Evolutionary conservation across 1,139 yeast genomes (phyloP).

Genomic region (Nakaseomyces glabratus): DNA sequence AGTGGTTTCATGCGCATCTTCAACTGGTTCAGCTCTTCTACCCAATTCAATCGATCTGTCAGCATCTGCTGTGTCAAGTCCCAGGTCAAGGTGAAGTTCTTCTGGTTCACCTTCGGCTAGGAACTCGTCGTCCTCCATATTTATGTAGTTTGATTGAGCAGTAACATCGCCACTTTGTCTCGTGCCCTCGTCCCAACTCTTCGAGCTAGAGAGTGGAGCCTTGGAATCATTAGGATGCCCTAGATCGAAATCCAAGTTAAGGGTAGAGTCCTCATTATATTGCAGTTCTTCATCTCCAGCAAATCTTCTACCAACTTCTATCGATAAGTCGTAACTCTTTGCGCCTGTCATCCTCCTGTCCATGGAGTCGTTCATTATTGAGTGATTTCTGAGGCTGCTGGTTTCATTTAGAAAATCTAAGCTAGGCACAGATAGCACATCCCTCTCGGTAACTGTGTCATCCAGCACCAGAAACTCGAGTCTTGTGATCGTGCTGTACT

Average conservation of each 20-base stretch:
- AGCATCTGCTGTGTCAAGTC: constrained; percentile 13
- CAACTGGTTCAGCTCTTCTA: constrained; percentile 11
- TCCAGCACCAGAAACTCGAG: constrained; percentile 52
- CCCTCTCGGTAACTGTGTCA: constrained; percentile 74
- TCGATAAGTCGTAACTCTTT: constrained; percentile 28
- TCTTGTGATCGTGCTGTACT: constrained; percentile 45
- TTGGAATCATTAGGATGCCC: constrained; percentile 14
- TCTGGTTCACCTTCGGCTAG: constrained; percentile 15
- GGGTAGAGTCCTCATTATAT: constrained; percentile 19
- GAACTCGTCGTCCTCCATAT: constrained; percentile 13
- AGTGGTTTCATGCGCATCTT: constrained; percentile 13
- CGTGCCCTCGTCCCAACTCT: constrained; percentile 52
- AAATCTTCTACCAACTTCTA: constrained; percentile 30
- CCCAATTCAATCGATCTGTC: constrained; percentile 47
- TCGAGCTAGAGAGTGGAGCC: constrained; percentile 10
- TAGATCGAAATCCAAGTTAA: constrained; percentile 29
- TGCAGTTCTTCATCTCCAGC: constrained; percentile 34
- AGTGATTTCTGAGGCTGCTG: not conserved
- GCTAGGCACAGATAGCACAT: constrained; percentile 58
- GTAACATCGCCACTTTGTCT: constrained; percentile 35
- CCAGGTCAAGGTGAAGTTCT: constrained; percentile 11
- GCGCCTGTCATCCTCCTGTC: constrained; percentile 29
- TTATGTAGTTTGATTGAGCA: constrained; percentile 8
- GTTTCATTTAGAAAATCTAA: constrained; percentile 37
- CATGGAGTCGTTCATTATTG: constrained; percentile 16